These are phyloP conservation scores for Aspergillus luchuensis DNA, from an alignment of 2,329 filamentous ascomycete species.

Conservation along the genomic window DNA sequence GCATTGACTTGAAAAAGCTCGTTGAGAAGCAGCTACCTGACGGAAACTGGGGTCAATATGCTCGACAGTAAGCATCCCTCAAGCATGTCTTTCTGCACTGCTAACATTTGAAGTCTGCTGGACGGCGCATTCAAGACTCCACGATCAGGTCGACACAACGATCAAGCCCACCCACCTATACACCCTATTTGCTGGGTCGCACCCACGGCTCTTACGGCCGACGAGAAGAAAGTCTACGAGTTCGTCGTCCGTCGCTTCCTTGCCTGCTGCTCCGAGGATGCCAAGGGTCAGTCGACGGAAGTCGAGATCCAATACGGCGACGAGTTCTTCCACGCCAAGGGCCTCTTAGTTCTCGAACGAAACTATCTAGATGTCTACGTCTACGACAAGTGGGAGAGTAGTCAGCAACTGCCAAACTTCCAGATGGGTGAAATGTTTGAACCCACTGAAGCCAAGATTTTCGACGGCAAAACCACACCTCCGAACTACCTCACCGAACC, in stretches of 20 bases:
- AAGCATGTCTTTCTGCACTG: not conserved
- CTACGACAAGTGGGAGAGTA: slow-evolving; percentile 95
- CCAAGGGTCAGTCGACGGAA: slow-evolving; percentile 80
- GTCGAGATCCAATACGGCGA: slow-evolving; percentile 81
- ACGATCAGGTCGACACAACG: slow-evolving; percentile 81
- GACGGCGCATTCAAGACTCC: slow-evolving; percentile 79
- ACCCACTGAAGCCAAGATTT: slow-evolving; percentile 84
- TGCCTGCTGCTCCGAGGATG: slow-evolving; percentile 94
- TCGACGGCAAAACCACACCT: slow-evolving; percentile 83
- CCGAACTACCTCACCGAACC: slow-evolving; percentile 91
- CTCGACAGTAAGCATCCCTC: slow-evolving; percentile 56
- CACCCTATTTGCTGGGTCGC: slow-evolving; percentile 88
- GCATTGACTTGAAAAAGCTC: slow-evolving; percentile 77
- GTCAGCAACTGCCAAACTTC: slow-evolving; percentile 77
- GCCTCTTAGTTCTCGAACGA: slow-evolving; percentile 78
- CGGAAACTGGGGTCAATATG: slow-evolving; percentile 76
- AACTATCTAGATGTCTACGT: slow-evolving; percentile 96
- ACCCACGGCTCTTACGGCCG: slow-evolving; percentile 59
- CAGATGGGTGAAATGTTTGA: slow-evolving; percentile 78
- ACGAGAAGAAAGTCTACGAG: slow-evolving; percentile 81
- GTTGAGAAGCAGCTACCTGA: slow-evolving; percentile 83
- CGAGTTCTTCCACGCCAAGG: slow-evolving; percentile 79
- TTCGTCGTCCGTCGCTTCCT: slow-evolving; percentile 90
- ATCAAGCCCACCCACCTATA: slow-evolving; percentile 96
- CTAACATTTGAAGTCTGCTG: slow-evolving; percentile 54